A percentile compares a stretch with the other conserved stretches of the same genome.
These are phyloP conservation scores for Leccinum subgranulosum DNA, from an alignment of 768 basidiomycete species.

Conservation along the genomic window DNA sequence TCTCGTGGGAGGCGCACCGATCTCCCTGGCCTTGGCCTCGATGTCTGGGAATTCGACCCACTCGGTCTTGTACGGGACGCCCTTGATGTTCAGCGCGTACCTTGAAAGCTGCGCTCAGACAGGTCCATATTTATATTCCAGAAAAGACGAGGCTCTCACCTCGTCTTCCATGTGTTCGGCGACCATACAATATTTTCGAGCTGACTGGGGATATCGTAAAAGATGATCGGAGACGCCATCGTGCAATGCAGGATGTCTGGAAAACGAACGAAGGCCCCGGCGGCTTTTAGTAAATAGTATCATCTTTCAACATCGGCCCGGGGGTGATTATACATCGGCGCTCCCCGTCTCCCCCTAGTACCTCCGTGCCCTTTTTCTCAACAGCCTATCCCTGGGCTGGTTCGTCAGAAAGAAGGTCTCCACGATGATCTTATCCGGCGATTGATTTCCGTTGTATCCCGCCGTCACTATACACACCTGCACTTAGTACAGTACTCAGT, in stretches of 20 bases:
- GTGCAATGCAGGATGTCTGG: background rate
- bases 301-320: too few relatives aligned
- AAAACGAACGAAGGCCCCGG: background rate
- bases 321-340: too few relatives aligned
- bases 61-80: slow-evolving; percentile 38
- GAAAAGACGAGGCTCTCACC: slow-evolving; percentile 27
- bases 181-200: slow-evolving; percentile 35
- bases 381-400: too few relatives aligned
- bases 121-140: too few relatives aligned
- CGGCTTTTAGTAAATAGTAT: background rate
- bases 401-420: too few relatives aligned
- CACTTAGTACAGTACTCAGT: too few relatives aligned
- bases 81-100: slow-evolving; percentile 40
- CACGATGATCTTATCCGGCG: too few relatives aligned
- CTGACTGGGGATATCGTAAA: slow-evolving; percentile 45
- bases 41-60: slow-evolving; percentile 47
- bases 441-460: too few relatives aligned
- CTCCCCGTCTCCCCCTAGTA: too few relatives aligned
- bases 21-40: slow-evolving; percentile 27
- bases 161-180: slow-evolving; percentile 45
- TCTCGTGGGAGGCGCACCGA: slow-evolving; percentile 32
- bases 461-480: too few relatives aligned
- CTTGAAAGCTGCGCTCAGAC: slow-evolving; percentile 20
- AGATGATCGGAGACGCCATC: slow-evolving; percentile 32
- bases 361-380: too few relatives aligned